These are phyloP conservation scores for Juncus effusus DNA, from an alignment of 176 grass and related monocot genomes.

Conservation along the genomic window DNA sequence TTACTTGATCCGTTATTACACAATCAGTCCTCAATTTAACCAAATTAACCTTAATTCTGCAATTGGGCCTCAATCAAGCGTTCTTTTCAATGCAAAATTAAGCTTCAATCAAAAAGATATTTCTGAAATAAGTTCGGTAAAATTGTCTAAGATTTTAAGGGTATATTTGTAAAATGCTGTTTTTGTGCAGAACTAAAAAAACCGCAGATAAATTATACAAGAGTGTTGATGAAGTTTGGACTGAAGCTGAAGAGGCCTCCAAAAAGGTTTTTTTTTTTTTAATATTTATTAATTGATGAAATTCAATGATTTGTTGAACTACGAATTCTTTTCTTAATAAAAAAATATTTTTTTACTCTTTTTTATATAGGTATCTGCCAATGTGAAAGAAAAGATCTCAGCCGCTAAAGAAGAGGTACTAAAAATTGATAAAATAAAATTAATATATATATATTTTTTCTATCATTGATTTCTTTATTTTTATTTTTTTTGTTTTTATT, in stretches of 20 bases:
- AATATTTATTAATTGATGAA: conserved; percentile 6
- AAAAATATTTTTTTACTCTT: neutral
- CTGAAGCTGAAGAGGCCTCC: conserved; percentile 81
- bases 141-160: neutral
- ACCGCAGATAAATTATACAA: conserved; percentile 70
- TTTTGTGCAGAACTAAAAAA: conserved; percentile 43
- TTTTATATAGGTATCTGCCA: conserved; percentile 34
- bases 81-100: neutral
- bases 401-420: conserved; percentile 41
- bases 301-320: no score
- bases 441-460: neutral
- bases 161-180: neutral
- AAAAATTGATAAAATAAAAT: conserved; percentile 16
- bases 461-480: neutral
- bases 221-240: conserved; percentile 74
- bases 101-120: neutral
- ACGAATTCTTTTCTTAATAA: no score
- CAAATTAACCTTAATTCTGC: neutral
- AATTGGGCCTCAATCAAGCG: neutral
- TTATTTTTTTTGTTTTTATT: neutral
- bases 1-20: no score
- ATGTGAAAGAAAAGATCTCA: conserved; percentile 37
- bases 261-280: conserved; percentile 48
- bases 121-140: neutral
- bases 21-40: no score